Base-by-base conservation (phyloP, 768 basidiomycete genomes). In the Terana coerulea region DNA sequence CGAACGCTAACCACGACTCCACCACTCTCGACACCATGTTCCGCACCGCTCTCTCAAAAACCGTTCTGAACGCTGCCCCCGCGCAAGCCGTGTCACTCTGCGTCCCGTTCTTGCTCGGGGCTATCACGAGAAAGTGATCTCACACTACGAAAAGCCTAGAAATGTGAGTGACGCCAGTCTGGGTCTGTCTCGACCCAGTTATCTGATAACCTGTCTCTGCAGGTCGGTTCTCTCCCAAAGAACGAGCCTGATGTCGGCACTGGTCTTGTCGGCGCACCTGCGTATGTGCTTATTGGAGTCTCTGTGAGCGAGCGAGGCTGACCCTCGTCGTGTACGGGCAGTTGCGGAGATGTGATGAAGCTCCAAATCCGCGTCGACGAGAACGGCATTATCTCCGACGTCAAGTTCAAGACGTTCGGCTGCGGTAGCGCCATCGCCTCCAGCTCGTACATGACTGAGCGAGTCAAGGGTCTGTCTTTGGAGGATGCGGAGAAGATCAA, bases 401-500 rank as follows among this genome's bases (percentile, higher is more conserved):
- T 98, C 72, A 97, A 95, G 73, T 98, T 98, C 79, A 99, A 98
- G 77, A 98, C 97, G 0, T 98, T 99, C 69, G 95, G 97, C 2
- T 98, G 97, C 68, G 97, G 97, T 47, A 95, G 92, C 58, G 94
- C 94, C 60, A 99, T 99, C 54, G 97, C 97, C 0, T 95, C 93
- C 1, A 94, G 91, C 64, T 95, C 91, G 6, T 99, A 95, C 68
- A 94, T 98, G 91, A 99, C 97, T 15, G 95, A 99, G 73, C 88
- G 94, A 46, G 95, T 99, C 54, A 95, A 86, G 72, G 97, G 97
- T 22, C 78, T 98, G 55, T 86, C 87, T 8, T 72, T 99, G 50
- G 97, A 98, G 47, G 91, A 94, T 54, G 97, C 97, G 7, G 91
- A 91, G 49, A 86, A 86, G 66, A 95, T 99, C 62, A 97, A 95